Base-by-base conservation (phyloP, 1,284 basidiomycete genomes). In the Leccinum subrobustum region DNA sequence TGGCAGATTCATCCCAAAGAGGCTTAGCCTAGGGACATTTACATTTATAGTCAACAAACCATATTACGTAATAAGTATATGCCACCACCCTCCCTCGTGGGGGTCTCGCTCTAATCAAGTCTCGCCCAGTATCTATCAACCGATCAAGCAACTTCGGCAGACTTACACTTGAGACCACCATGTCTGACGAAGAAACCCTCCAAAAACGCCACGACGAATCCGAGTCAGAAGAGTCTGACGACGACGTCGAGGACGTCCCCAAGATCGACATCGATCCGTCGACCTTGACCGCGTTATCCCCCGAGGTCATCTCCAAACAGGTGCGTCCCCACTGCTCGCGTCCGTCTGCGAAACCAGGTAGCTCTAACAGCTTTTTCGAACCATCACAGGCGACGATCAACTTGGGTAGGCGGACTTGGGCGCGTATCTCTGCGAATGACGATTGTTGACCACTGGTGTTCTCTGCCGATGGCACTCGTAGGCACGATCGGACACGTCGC, bases 301-400 rank as follows among this genome's bases (percentile, higher is more conserved):
- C 95, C 20, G 93, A 98, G 76, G 96, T 99, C 70, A 98, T 99
- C 75, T 91, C 91, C 68, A 97, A 96, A 83, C 96, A 99, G 83
- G 96, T 96, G 63, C 76, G 89, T 64, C 31, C 20, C 12, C 25
- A 20, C 18, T 23, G 60, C 7, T 16, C 54, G 44, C n/a, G 4
- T 3, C 12, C 20, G 9, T 44, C 18, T 11, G 11, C 5, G 14
- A 35, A 35, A 27, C 35, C 3, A 4, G 20, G 14, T 55, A 18
- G 20, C 4, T 58, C 63, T 39, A 62, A 57, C 51, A 6, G 11
- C 50, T 25, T n/a, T 37, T 47, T 33, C 20, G 27, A 33, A 33
- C 47, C 8, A 8, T 64, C 2, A 33, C 44, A 92, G 91, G 90
- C 92, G 25, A 94, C 92, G 20, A 94, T 94, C 65, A 93, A 93